These are phyloP conservation scores for Echites panduratus DNA, from an alignment of 257 asterid species.

Conservation along the genomic window DNA sequence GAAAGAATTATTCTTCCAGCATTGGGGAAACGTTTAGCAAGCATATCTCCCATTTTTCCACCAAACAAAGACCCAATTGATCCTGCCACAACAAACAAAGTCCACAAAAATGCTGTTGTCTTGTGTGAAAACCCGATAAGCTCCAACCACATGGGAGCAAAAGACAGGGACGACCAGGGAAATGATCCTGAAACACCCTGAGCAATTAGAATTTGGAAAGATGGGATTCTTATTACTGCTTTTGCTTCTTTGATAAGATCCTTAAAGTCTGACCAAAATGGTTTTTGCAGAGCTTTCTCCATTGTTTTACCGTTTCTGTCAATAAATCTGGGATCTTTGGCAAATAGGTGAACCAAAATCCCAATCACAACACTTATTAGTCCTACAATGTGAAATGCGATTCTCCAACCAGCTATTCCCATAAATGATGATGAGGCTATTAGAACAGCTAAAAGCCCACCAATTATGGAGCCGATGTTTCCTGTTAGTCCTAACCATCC, in stretches of 20 bases:
- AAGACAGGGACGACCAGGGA: constrained; percentile 69
- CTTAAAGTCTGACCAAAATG: constrained; percentile 39
- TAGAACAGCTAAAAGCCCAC: constrained; percentile 56
- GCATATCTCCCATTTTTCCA: constrained; percentile 72
- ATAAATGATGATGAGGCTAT: constrained; percentile 57
- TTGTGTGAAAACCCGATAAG: constrained; percentile 80
- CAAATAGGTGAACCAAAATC: constrained; percentile 50
- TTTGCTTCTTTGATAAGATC: constrained; percentile 60
- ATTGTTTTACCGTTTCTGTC: constrained; percentile 32
- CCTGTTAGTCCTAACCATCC: constrained; percentile 78
- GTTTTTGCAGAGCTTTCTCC: constrained; percentile 30
- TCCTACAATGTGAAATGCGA: constrained; percentile 75
- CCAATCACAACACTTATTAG: constrained; percentile 59
- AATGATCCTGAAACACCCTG: constrained; percentile 78
- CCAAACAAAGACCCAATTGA: constrained; percentile 75
- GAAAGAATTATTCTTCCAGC: constrained; percentile 70
- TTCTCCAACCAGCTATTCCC: constrained; percentile 91
- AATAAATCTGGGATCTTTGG: constrained; percentile 57
- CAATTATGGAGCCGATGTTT: constrained; percentile 65
- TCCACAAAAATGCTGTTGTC: constrained; percentile 55
- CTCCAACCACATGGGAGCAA: constrained; percentile 84
- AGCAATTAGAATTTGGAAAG: constrained; percentile 65
- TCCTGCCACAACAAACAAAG: constrained; percentile 52
- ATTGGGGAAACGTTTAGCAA: constrained; percentile 61
- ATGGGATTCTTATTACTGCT: constrained; percentile 51